Evolutionary conservation across 1,284 basidiomycete genomes (phyloP).

Genomic region (Fomitopsis betulina): DNA sequence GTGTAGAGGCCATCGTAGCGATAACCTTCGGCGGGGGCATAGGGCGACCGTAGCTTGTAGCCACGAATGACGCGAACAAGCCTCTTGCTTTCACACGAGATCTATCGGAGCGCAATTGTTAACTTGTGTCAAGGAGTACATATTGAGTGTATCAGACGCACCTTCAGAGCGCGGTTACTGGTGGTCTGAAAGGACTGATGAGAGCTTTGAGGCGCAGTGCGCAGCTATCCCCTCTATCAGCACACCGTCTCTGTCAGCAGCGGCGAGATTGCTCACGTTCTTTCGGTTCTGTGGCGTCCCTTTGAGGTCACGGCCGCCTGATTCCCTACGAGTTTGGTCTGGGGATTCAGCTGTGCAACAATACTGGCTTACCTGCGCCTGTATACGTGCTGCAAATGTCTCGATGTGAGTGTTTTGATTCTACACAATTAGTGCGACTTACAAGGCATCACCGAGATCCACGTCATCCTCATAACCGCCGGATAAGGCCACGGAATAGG

Average conservation of each 20-base stretch:
- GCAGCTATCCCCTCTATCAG: slow-evolving; percentile 44
- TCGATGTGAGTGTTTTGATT: not conserved
- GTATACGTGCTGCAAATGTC: slow-evolving; percentile 58
- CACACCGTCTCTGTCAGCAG: not conserved
- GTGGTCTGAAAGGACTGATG: slow-evolving; percentile 73
- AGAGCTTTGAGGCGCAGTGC: slow-evolving; percentile 78
- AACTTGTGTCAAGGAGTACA: not conserved
- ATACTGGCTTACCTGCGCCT: slow-evolving; percentile 48
- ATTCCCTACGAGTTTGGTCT: slow-evolving; percentile 1
- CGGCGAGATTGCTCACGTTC: slow-evolving; percentile 46
- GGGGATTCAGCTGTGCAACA: not conserved
- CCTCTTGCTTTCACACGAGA: slow-evolving; percentile 65
- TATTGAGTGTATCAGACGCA: slow-evolving; percentile 21
- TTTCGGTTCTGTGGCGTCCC: slow-evolving; percentile 75
- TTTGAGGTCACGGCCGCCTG: slow-evolving; percentile 76
- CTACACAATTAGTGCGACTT: slow-evolving; percentile 28
- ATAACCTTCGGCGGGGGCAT: slow-evolving; percentile 74
- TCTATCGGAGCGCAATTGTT: slow-evolving; percentile 30
- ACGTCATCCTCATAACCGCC: slow-evolving; percentile 86
- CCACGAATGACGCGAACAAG: slow-evolving; percentile 82
- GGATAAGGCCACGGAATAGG: slow-evolving; percentile 76
- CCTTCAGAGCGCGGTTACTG: slow-evolving; percentile 67
- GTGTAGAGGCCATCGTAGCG: slow-evolving; percentile 82
- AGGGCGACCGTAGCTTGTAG: slow-evolving; percentile 66
- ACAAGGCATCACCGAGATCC: slow-evolving; percentile 78